A percentile compares a stretch with the other conserved stretches of the same genome.
Evolutionary conservation across 257 asterid genomes (phyloP).

Genomic region (Capsicum rhomboideum): DNA sequence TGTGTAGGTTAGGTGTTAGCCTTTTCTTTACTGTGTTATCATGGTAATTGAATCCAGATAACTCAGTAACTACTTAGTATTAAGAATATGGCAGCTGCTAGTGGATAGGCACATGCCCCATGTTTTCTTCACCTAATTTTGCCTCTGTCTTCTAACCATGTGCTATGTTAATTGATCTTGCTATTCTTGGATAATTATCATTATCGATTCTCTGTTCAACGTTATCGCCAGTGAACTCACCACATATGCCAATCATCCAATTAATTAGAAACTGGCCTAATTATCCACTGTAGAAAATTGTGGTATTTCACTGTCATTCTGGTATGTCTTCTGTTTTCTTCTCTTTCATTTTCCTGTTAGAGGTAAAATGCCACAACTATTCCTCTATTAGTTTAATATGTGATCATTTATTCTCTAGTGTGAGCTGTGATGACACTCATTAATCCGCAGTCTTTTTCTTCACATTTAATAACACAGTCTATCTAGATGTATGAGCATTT

Average conservation of each 20-base stretch:
- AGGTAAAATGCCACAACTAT: background rate
- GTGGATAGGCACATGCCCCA: background rate
- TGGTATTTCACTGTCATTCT: background rate
- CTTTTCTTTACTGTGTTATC: background rate
- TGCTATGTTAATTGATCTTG: background rate
- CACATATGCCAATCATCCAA: background rate
- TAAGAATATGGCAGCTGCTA: background rate
- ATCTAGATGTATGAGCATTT: background rate
- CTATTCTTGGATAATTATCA: background rate
- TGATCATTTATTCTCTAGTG: background rate
- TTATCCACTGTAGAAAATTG: background rate
- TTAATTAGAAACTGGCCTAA: background rate
- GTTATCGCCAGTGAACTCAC: background rate
- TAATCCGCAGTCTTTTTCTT: background rate
- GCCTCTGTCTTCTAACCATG: background rate
- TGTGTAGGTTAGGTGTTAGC: background rate
- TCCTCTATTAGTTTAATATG: background rate
- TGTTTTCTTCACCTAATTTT: background rate
- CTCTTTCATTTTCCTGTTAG: background rate
- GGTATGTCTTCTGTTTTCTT: background rate
- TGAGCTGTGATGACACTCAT: background rate
- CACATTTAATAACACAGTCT: background rate
- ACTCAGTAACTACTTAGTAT: background rate
- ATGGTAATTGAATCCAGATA: background rate
- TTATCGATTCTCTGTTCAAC: background rate